Conservation (phyloP, 2,329 filamentous ascomycete genomes). For the Phaeosphaeria sp. region DNA sequence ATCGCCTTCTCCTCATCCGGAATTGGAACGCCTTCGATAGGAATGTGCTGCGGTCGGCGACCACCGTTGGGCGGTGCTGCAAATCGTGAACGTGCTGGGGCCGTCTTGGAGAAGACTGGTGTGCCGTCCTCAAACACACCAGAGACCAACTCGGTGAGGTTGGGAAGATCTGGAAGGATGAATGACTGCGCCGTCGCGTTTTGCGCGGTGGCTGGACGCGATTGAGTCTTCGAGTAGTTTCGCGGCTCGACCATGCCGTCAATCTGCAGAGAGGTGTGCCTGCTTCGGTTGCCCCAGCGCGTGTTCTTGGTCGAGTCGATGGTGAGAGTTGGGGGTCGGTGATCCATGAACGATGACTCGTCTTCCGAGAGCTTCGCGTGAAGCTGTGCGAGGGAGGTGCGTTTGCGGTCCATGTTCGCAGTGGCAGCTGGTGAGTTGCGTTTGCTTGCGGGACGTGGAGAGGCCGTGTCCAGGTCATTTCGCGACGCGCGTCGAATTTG, state of each 20-base stretch:
- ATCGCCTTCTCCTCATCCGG: constrained; percentile 69
- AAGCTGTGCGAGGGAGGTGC: constrained; percentile 62
- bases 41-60: constrained; percentile 49
- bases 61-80: constrained; percentile 50
- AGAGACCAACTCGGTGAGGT: constrained; percentile 67
- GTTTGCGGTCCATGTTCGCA: constrained; percentile 45
- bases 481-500: constrained; percentile 54
- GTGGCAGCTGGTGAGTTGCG: constrained; percentile 43
- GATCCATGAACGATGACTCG: constrained; percentile 60
- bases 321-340: constrained; percentile 56
- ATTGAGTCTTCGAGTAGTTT: constrained; percentile 28
- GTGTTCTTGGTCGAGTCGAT: constrained; percentile 56
- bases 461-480: constrained; percentile 49
- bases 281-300: constrained; percentile 58
- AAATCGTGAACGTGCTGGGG: constrained; percentile 62
- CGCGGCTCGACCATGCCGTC: constrained; percentile 36
- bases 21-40: constrained; percentile 62
- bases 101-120: constrained; percentile 61
- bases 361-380: constrained; percentile 63
- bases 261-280: constrained; percentile 51
- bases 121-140: constrained; percentile 65
- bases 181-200: constrained; percentile 66
- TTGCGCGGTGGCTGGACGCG: constrained; percentile 50
- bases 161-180: constrained; percentile 65
- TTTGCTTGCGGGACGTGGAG: constrained; percentile 48